Evolutionary conservation across 306 rosid genomes (phyloP), one percentile per base, ranked within the genome.

Genomic region (Cercis canadensis): DNA sequence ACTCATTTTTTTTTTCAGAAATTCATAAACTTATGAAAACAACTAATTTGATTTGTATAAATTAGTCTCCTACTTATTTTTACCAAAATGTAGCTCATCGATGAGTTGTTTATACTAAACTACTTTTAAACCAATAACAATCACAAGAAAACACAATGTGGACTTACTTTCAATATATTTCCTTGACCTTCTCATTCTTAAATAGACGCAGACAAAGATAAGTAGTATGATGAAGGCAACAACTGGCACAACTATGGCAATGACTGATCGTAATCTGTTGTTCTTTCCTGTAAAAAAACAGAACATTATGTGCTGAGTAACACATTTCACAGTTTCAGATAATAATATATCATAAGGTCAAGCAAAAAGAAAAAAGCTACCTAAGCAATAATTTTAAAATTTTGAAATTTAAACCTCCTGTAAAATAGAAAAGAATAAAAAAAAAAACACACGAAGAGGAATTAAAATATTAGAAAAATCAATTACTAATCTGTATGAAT

Each of bases 241-340:
- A 5, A 57, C 11, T 45, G 85, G 44, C 62, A 75, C 80, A 41
- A 64, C 57, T 52, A 29, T 32, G 46, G 51, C 31, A 0, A 55
- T 68, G 10, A 72, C 36, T 47, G 44, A 67, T n/a, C 34, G 13
- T 37, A 78, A 70, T 44, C 19, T 55, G 31, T 11, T 37, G 15
- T 33, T 52, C 43, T 58, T 69, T 31, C 78, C 86, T 83, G 82
- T 37, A 67, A 39, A 73, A 75, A n/a, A 16, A 34, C 7, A 53
- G 53, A 16, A 44, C 14, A 9, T 19, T 5, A 37, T 34, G 29
- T 18, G 46, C 21, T 47, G 12, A 39, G 31, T 57, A 39, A 31
- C 4, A 7, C 11, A 50, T 50, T 16, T 12, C 10, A 50, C 7
- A 3, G 24, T 0, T 15, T 15, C 4, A 32, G 11, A 13, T 13